Percentiles rank a stretch among this genome's conserved stretches.
phyloP scores from a whole-genome alignment of 768 basidiomycete genomes.

The Tylopilus cervinicoccineus region DNA sequence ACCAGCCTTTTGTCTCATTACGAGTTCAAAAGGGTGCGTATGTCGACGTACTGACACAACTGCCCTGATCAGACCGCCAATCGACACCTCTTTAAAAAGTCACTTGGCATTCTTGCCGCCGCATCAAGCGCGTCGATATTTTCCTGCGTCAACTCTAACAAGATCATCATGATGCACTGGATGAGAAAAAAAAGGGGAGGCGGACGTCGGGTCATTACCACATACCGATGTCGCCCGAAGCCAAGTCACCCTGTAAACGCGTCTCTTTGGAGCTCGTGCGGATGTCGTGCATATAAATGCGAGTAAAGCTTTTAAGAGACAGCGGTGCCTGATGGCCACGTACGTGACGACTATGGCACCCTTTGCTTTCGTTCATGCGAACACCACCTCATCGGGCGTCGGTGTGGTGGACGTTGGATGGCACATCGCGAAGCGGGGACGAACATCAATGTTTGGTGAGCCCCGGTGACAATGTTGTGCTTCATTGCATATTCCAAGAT shows the following conservation, averaged over 20 bases:
- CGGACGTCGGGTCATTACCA: too few species aligned
- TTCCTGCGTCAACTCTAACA: too few species aligned
- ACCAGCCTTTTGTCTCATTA: too few species aligned
- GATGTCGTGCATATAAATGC: neutral
- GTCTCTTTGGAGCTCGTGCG: slow-evolving; percentile 58
- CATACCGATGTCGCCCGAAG: slow-evolving; percentile 58
- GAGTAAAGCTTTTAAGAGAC: neutral
- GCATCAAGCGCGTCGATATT: slow-evolving; percentile 54
- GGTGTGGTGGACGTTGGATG: slow-evolving; percentile 18
- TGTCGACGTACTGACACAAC: too few species aligned
- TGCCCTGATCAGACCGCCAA: slow-evolving; percentile 1
- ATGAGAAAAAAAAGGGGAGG: too few species aligned
- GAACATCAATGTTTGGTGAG: slow-evolving; percentile 67
- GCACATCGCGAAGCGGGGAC: slow-evolving; percentile 12
- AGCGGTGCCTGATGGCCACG: slow-evolving; percentile 1
- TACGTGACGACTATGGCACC: slow-evolving; percentile 64
- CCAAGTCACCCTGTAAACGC: slow-evolving; percentile 60
- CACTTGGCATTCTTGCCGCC: slow-evolving; percentile 31
- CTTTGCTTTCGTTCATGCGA: slow-evolving; percentile 65
- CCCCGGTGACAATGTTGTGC: slow-evolving; percentile 66
- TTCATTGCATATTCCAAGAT: slow-evolving; percentile 54
- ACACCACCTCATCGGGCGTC: slow-evolving; percentile 63
- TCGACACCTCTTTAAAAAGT: too few species aligned
- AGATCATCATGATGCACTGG: neutral
- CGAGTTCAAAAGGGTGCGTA: too few species aligned